phyloP scores from a whole-genome alignment of 2,329 filamentous ascomycete species.

The Fusarium sp. region DNA sequence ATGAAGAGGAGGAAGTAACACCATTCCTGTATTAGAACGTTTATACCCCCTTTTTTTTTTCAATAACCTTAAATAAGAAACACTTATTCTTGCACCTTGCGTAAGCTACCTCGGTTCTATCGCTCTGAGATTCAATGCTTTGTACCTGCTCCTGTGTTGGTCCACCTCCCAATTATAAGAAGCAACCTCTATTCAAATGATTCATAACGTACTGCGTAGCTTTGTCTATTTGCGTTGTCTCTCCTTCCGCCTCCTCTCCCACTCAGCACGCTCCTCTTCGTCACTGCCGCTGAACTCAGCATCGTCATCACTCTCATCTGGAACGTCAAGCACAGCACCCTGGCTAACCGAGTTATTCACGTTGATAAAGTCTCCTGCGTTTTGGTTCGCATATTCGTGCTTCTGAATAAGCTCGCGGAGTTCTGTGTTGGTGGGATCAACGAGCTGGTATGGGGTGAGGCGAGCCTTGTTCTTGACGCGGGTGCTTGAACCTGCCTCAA shows the following conservation, averaged over 20 bases:
- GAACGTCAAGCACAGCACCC: conserved; percentile 31
- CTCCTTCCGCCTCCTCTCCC: conserved; percentile 63
- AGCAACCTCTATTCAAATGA: conserved; percentile 27
- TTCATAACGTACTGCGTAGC: conserved; percentile 7
- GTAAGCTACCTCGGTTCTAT: conserved; percentile 41
- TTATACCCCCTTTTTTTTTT: conserved; percentile 36
- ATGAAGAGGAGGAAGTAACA: conserved; percentile 19
- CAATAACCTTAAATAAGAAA: conserved; percentile 40
- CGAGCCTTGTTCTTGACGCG: conserved; percentile 76
- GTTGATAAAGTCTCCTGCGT: conserved; percentile 67
- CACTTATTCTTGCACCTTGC: conserved; percentile 42
- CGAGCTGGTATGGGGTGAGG: conserved; percentile 76
- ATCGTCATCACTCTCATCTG: conserved; percentile 60
- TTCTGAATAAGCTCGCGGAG: conserved; percentile 73
- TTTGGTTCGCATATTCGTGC: conserved; percentile 73
- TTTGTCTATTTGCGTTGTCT: conserved; percentile 45
- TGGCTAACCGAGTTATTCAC: conserved; percentile 43
- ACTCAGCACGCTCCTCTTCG: conserved; percentile 71
- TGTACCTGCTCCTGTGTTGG: conserved; percentile 30
- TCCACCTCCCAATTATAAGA: conserved; percentile 18
- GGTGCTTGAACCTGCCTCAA: conserved; percentile 77
- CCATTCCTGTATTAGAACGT: conserved; percentile 26
- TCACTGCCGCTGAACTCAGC: conserved; percentile 73
- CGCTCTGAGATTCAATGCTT: conserved; percentile 39
- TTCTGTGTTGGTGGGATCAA: conserved; percentile 74